Conservation (phyloP, 2,329 filamentous ascomycete species). For the Calonectria pauciramosa region DNA sequence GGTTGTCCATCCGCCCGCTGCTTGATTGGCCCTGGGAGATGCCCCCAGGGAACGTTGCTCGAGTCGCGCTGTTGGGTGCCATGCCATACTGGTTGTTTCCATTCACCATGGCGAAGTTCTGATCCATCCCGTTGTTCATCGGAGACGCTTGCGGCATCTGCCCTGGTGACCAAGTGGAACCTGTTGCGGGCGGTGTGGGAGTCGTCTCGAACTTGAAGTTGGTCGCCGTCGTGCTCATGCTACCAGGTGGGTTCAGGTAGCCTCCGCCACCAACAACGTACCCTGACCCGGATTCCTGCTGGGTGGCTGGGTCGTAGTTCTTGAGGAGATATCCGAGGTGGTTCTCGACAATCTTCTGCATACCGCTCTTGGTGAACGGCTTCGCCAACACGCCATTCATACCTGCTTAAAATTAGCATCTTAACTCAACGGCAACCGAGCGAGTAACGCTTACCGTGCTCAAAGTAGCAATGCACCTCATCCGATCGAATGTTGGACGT, state of each 20-base stretch:
- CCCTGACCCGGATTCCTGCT: constrained; percentile 55
- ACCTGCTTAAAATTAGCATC: constrained; percentile 65
- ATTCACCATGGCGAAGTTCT: constrained; percentile 61
- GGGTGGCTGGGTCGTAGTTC: constrained; percentile 61
- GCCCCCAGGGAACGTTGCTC: constrained; percentile 43
- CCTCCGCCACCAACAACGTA: constrained; percentile 51
- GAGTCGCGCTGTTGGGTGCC: constrained; percentile 47
- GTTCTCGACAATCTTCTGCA: constrained; percentile 88
- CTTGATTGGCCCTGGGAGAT: constrained; percentile 39
- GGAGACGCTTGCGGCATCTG: constrained; percentile 66
- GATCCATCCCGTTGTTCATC: constrained; percentile 56
- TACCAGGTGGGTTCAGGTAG: constrained; percentile 52
- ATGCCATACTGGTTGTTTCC: constrained; percentile 57
- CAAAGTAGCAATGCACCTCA: constrained; percentile 97
- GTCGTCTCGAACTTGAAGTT: constrained; percentile 67
- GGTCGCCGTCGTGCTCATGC: constrained; percentile 39
- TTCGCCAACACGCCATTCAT: constrained; percentile 99
- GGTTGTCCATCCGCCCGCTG: constrained; percentile 52
- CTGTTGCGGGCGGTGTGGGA: constrained; percentile 64
- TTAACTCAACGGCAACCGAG: constrained; percentile 24
- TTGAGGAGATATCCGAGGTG: constrained; percentile 89
- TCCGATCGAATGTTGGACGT: constrained; percentile 98
- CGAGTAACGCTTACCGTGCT: constrained; percentile 78
- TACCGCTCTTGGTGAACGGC: constrained; percentile 91
- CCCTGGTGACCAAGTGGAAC: constrained; percentile 66